Base-by-base conservation (phyloP, 2,329 filamentous ascomycete species). In the Arthrobotrys entomopaga region DNA sequence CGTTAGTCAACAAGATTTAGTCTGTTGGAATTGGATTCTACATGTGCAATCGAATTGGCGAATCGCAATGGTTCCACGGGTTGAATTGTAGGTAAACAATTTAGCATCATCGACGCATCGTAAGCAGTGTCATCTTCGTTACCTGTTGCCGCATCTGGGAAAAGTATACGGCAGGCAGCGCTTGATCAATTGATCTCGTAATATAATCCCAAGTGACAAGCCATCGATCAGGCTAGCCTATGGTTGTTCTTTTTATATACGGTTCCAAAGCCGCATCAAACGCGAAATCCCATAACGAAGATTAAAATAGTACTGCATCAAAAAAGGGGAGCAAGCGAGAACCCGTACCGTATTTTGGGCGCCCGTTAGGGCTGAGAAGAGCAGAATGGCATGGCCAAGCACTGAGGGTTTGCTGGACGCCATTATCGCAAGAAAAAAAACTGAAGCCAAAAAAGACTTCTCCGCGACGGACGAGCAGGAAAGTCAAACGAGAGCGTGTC, bases 301-400 rank as follows among this genome's bases (percentile, higher is more conserved):
- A 19, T 20, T 6, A 20, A 50, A 50, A 50, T 50, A 50, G 46
- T 50, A 46, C 7, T 16, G n/a, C n/a, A n/a, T n/a, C n/a, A n/a
- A 20, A 19, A 53, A 60, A 65, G 69, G 29, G 54, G 46, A 61
- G 54, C 69, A 50, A 72, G 67, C 67, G 70, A 74, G 58, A 34
- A 34, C 29, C 63, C 70, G 52, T 74, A 74, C 70, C 70, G 70
- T 43, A 57, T 67, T 50, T 67, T 74, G 63, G 63, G 70, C 70
- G 70, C 70, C 70, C 29, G 70, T 58, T 74, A 74, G 70, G 70
- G 70, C 70, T 67, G 70, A 67, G 58, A 63, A 57, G 50, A 74
- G 65, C 56, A 74, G 50, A 74, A 74, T 63, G 34, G 70, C 70
- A 67, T 50, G 57, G 53, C 70, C 70, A 74, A 74, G 63, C 13